Conservation (phyloP, 2,329 filamentous ascomycete genomes). For the Microdochium nivale region DNA sequence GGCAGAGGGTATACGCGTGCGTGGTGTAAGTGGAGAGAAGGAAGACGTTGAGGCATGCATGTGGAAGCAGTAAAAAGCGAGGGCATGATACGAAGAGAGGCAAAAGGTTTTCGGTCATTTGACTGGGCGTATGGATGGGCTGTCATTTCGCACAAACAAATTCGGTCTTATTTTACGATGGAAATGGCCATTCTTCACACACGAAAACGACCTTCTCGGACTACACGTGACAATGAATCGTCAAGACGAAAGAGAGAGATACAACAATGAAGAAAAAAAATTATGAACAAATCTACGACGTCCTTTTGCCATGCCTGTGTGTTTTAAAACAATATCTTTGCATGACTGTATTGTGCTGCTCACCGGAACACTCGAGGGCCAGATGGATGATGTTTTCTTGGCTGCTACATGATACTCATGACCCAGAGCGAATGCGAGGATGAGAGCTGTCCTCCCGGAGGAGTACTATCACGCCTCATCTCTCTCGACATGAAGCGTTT, state of each 20-base stretch:
- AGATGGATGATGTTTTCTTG: too few relatives aligned
- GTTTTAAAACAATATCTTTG: too few relatives aligned
- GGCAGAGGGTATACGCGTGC: not conserved
- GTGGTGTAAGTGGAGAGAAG: not conserved
- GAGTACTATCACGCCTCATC: too few relatives aligned
- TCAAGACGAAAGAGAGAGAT: not conserved
- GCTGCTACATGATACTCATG: too few relatives aligned
- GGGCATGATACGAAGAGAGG: not conserved
- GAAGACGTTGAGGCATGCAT: constrained; percentile 1
- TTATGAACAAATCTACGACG: not conserved
- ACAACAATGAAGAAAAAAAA: not conserved
- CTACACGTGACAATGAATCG: not conserved
- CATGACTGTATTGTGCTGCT: too few relatives aligned
- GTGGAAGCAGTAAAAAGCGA: constrained; percentile 4
- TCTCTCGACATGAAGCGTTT: too few relatives aligned
- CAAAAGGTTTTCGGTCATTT: constrained; percentile 17
- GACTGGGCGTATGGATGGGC: constrained; percentile 24
- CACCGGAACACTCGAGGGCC: too few relatives aligned
- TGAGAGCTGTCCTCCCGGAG: too few relatives aligned
- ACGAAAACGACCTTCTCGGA: not conserved
- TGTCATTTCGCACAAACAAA: constrained; percentile 10
- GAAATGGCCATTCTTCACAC: constrained; percentile 15
- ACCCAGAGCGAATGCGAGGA: too few relatives aligned
- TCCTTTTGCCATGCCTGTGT: too few relatives aligned
- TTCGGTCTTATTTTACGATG: constrained; percentile 20